Percentiles rank a stretch among this genome's conserved stretches.
These are phyloP conservation scores for Ogataea nitratoaversa DNA, from an alignment of 805 yeast species.

Conservation along the genomic window DNA sequence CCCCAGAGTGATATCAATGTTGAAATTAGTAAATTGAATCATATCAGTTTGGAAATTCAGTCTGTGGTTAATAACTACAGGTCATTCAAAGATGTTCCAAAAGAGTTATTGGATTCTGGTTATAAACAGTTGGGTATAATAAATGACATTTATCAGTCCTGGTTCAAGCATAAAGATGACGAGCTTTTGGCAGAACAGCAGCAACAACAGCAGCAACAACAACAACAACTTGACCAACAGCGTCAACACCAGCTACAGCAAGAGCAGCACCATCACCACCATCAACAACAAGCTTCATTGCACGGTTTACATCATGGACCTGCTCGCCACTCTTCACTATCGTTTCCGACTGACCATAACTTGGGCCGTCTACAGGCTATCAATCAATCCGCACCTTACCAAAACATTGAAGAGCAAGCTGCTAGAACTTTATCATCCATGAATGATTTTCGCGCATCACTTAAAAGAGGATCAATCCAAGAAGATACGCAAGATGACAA, in stretches of 20 bases:
- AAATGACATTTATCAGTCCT: conserved; percentile 12
- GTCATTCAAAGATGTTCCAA: conserved; percentile 12
- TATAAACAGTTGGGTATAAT: conserved; percentile 12
- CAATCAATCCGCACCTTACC: conserved; percentile 6
- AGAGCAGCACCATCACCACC: conserved; percentile 1
- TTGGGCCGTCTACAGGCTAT: too few relatives aligned
- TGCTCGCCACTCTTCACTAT: conserved; percentile 4
- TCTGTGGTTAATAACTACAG: conserved; percentile 9
- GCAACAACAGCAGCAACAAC: not conserved
- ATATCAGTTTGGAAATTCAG: conserved; percentile 18
- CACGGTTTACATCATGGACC: conserved; percentile 1
- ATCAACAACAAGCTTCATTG: conserved; percentile 2
- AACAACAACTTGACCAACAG: conserved; percentile 1
- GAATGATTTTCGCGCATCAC: conserved; percentile 13
- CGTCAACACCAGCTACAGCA: not conserved
- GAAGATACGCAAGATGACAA: not conserved
- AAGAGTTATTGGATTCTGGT: conserved; percentile 17
- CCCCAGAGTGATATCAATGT: conserved; percentile 7
- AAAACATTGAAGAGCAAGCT: conserved; percentile 26
- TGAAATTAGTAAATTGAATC: conserved; percentile 13
- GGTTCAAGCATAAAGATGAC: conserved; percentile 13
- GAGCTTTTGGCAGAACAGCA: conserved; percentile 7
- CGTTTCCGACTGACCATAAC: conserved; percentile 2
- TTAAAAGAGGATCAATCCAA: not conserved
- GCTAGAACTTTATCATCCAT: conserved; percentile 25